Evolutionary conservation across 257 asterid species (phyloP), one percentile per base, ranked within the genome.

Genomic region (Solanum pinnatisectum): DNA sequence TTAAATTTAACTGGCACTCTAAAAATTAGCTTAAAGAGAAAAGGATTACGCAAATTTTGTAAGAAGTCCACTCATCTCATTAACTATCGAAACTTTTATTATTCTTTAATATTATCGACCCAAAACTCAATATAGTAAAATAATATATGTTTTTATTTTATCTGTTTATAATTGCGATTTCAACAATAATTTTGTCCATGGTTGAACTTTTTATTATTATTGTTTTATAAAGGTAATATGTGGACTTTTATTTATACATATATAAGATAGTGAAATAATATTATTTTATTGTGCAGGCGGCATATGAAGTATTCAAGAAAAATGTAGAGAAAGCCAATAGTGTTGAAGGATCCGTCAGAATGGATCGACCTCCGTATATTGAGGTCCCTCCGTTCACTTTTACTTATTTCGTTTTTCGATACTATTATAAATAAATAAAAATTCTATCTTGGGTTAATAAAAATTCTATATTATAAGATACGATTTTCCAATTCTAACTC

Each of bases 311-410:
- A 46, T 93, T 95, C 85, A 95, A 92, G 94, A 94, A 92, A 92
- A 94, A 92, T 88, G 96, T 95, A 85, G 98, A 95, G 88, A 95
- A 94, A 91, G 92, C 92, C 23, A 91, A 90, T 40, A 94, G 88
- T 36, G 39, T 94, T 27, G 98, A 95, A 60, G 94, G 90, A 30
- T 91, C 92, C 11, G 91, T 88, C 73, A 86, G 85, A 73, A 90
- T 92, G 22, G 98, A 95, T 59, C 93, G 98, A 35, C 93, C 98
- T 23, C 85, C 98, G 2, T 87, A 89, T 4, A 90, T 94, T 18
- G 98, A 94, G 96, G 98, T 95, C 56, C 8, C 23, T n/a, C 6
- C 14, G 14, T 60, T 60, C 68, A 60, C 6, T 60, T 60, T 9
- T 60, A 23, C 1, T 49, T 49, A 2, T 49, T 6, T 49, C 27